These are phyloP conservation scores for Yamadazyma olivae DNA, from an alignment of 805 yeast genomes.

Conservation along the genomic window DNA sequence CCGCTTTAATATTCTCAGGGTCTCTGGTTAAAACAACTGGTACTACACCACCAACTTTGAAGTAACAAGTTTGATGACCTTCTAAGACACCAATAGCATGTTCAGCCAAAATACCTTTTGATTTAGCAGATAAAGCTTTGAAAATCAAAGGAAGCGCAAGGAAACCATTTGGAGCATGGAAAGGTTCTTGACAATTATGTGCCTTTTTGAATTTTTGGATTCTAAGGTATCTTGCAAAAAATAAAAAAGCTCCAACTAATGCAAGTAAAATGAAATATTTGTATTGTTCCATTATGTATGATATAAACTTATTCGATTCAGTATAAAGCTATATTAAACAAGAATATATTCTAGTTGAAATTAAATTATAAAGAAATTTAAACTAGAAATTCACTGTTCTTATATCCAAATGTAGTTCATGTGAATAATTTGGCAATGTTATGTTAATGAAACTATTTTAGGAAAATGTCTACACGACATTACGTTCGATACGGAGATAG, in stretches of 20 bases:
- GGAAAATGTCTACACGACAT: too few relatives aligned
- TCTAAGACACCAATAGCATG: constrained; percentile 12
- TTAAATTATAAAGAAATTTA: too few relatives aligned
- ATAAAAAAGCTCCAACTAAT: too few relatives aligned
- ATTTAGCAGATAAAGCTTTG: constrained; percentile 14
- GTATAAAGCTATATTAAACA: too few relatives aligned
- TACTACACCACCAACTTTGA: constrained; percentile 17
- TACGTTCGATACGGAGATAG: too few relatives aligned
- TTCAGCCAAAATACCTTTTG: constrained; percentile 23
- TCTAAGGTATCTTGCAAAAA: too few relatives aligned
- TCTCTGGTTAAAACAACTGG: constrained; percentile 26
- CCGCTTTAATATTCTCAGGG: constrained; percentile 36
- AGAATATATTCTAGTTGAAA: too few relatives aligned
- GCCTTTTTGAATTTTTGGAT: constrained; percentile 11
- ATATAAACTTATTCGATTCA: background rate
- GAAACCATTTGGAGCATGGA: constrained; percentile 2
- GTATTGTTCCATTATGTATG: background rate
- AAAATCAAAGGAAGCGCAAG: constrained; percentile 7
- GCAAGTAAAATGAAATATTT: too few relatives aligned
- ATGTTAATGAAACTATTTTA: too few relatives aligned
- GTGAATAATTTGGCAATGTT: too few relatives aligned
- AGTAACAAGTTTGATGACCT: constrained; percentile 11
- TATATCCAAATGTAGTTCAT: too few relatives aligned
- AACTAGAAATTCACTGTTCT: too few relatives aligned
- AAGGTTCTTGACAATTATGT: constrained; percentile 17